Base-by-base conservation (phyloP, 2,329 filamentous ascomycete species). In the Sarocladium strictum region DNA sequence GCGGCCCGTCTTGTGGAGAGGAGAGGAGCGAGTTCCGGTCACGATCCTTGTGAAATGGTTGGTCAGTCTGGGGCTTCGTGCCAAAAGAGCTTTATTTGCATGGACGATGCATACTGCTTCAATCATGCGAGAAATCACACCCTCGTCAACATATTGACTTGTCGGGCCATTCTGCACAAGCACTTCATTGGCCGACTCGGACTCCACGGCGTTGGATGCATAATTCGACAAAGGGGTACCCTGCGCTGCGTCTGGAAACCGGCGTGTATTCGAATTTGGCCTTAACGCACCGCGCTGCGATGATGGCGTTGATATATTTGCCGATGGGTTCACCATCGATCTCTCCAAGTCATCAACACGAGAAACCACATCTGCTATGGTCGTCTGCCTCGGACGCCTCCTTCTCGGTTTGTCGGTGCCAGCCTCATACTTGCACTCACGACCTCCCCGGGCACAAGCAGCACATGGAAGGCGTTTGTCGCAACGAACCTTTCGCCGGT, bases 401-500 rank as follows among this genome's bases (percentile, higher is more conserved):
- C 33, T n/a, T 40, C 32, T 53, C 19, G 32, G 50, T 21, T 27
- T 38, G 5, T 19, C 35, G n/a, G 27, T 11, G 9, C 21, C 21
- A 27, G 38, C 33, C 12, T 38, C 32, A 40, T 53, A 53, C 5
- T 4, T 40, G 50, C 50, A 53, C 14, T 38, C 50, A 12, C 29
- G 32, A 4, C 33, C 33, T 12, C 50, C 50, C 11, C 50, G 50
- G 3, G 29, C 33, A 23, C 50, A 53, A 17, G 50, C 50, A n/a
- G 50, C 32, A 19, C 50, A 53, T 2, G 50, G 50, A 15, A 26
- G 50, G 9, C n/a, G 19, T 27, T 53, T 53, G 21, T 53, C 35
- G 33, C 50, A 53, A 17, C 50, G 50, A 27, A 53, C 50, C 17
- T 53, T 53, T 7, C 50, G 32, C 26, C 50, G 50, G 21, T 53